Conservation (phyloP, 2,329 filamentous ascomycete genomes). For the Pleurostoma richardsiae region DNA sequence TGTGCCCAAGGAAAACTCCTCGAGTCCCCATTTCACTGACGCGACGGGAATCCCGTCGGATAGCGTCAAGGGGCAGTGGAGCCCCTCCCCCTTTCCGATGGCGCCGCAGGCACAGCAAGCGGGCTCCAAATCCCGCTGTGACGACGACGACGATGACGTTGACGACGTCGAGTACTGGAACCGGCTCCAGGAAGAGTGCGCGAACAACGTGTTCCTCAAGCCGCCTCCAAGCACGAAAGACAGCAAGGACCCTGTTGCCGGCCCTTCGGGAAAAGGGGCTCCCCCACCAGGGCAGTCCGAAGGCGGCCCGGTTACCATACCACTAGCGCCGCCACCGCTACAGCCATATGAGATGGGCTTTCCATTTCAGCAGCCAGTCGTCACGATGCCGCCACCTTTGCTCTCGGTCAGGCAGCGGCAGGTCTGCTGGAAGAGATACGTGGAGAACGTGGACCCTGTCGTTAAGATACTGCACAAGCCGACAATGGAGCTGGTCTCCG, state of each 20-base stretch:
- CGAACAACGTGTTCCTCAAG: neutral
- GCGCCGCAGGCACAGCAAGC: too few species aligned
- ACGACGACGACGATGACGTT: slow-evolving; percentile 26
- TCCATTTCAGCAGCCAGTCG: neutral
- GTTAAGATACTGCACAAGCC: slow-evolving; percentile 7
- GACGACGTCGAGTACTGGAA: slow-evolving; percentile 19
- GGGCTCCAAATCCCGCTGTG: too few species aligned
- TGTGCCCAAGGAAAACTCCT: too few species aligned
- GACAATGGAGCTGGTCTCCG: slow-evolving; percentile 2
- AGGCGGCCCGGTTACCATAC: neutral
- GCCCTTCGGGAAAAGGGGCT: too few species aligned
- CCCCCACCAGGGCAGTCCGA: neutral
- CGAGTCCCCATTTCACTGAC: too few species aligned
- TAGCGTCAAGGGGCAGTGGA: too few species aligned
- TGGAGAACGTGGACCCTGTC: slow-evolving; percentile 6
- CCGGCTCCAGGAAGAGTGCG: neutral
- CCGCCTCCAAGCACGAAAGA: neutral
- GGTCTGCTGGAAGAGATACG: slow-evolving; percentile 2
- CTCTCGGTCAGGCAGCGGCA: slow-evolving; percentile 1
- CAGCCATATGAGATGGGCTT: neutral
- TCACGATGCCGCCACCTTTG: neutral
- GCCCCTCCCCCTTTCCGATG: too few species aligned
- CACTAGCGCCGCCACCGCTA: neutral
- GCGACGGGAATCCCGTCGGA: too few species aligned
- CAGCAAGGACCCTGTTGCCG: too few species aligned